These are phyloP conservation scores for Plasmodium gonderi DNA, from an alignment of 169 alveolate species.

Conservation along the genomic window DNA sequence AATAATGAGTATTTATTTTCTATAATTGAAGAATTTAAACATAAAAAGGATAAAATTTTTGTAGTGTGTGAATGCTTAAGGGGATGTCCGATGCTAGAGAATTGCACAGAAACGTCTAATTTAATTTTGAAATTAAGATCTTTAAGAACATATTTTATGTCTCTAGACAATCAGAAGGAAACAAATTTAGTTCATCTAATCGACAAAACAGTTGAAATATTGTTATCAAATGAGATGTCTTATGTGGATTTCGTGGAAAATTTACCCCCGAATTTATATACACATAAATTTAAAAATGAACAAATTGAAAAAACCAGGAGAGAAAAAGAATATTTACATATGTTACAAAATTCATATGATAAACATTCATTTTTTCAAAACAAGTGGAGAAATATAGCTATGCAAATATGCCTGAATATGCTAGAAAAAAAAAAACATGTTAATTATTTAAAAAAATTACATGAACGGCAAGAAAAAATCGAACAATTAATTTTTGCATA, in stretches of 20 bases:
- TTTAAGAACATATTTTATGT: conserved; percentile 4
- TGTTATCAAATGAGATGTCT: conserved; percentile 29
- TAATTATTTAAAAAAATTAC: conserved; percentile 75
- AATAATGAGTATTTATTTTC: conserved; percentile 81
- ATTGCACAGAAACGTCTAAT: conserved; percentile 31
- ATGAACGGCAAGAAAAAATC: conserved; percentile 80
- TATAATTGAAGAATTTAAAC: conserved; percentile 74
- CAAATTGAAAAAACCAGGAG: background rate
- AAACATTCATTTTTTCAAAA: conserved; percentile 39
- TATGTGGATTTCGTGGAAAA: conserved; percentile 2
- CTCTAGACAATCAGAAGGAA: conserved; percentile 47
- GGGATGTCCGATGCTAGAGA: conserved; percentile 31
- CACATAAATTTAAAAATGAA: conserved; percentile 18
- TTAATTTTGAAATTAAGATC: conserved; percentile 27
- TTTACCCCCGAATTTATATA: conserved; percentile 42
- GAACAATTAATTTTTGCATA: conserved; percentile 70
- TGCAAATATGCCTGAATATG: conserved; percentile 68
- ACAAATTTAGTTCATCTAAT: conserved; percentile 23
- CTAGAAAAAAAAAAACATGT: conserved; percentile 78
- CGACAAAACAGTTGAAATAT: conserved; percentile 17
- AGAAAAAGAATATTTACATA: background rate
- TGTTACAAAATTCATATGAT: conserved; percentile 16
- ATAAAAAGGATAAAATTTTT: conserved; percentile 77
- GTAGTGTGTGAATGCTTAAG: conserved; percentile 73
- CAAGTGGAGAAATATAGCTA: conserved; percentile 76